Percentiles rank a stretch among this genome's conserved stretches.
Conservation (phyloP, 2,329 filamentous ascomycete species). For the Penicillium rolfsii region DNA sequence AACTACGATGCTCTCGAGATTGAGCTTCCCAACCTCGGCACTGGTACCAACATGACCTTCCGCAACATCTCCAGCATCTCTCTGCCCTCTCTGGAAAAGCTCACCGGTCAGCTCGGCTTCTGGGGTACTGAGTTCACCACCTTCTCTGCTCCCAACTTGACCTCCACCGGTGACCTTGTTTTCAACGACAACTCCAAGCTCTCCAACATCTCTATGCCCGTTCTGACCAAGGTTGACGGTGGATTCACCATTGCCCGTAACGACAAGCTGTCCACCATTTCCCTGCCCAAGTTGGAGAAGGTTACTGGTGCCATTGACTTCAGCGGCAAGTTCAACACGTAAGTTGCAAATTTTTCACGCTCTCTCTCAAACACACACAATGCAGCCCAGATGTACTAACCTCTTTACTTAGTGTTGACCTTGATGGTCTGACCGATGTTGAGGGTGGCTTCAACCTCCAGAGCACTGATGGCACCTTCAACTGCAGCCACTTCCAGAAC, state of each 20-base stretch:
- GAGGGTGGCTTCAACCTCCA: conserved; percentile 72
- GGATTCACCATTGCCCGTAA: conserved; percentile 90
- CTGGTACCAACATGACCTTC: conserved; percentile 79
- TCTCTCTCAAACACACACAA: not conserved
- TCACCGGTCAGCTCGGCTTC: conserved; percentile 82
- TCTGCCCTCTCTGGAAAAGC: conserved; percentile 70
- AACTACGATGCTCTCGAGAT: conserved; percentile 76
- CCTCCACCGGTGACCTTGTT: conserved; percentile 55
- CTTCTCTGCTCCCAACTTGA: conserved; percentile 53
- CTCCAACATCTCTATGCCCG: conserved; percentile 75
- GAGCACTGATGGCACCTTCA: conserved; percentile 64
- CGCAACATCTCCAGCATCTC: conserved; percentile 75
- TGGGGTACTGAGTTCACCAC: conserved; percentile 67
- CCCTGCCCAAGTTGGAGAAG: conserved; percentile 68
- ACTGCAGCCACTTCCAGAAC: conserved; percentile 59
- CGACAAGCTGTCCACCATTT: conserved; percentile 68
- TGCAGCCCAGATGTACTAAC: conserved; percentile 37
- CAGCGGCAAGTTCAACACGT: conserved; percentile 81
- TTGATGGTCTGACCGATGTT: conserved; percentile 70
- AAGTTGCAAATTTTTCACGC: conserved; percentile 48
- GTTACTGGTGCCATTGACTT: conserved; percentile 83
- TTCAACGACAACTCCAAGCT: conserved; percentile 61
- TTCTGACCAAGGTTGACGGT: conserved; percentile 70
- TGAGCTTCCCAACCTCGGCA: conserved; percentile 75
- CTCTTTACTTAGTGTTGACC: conserved; percentile 60